Evolutionary conservation across 140 eudicot species (phyloP).

Genomic region (Cichorium intybus): DNA sequence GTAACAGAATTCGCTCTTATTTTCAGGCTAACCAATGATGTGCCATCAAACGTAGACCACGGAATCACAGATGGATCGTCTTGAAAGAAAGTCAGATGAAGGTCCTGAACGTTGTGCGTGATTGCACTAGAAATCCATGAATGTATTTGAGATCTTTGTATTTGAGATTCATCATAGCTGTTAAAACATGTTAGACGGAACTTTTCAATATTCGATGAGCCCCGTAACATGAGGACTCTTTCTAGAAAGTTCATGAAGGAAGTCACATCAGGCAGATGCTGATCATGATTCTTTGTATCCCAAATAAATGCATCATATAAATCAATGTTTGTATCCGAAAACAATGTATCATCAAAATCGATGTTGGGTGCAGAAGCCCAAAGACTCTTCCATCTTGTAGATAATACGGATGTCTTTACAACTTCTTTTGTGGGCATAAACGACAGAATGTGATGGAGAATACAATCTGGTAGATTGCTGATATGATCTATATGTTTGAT

Average conservation of each 20-base stretch:
- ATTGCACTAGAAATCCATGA: slow-evolving; percentile 43
- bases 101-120: slow-evolving; percentile 41
- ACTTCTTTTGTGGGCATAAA: background rate
- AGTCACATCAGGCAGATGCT: slow-evolving; percentile 15
- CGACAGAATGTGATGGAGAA: slow-evolving; percentile 25
- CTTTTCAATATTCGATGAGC: slow-evolving; percentile 26
- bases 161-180: slow-evolving; percentile 18
- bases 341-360: background rate
- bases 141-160: slow-evolving; percentile 9
- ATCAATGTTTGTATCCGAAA: too few relatives aligned
- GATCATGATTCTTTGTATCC: slow-evolving; percentile 18
- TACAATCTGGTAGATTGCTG: slow-evolving; percentile 43
- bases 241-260: slow-evolving; percentile 39
- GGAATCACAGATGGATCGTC: slow-evolving; percentile 39
- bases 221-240: slow-evolving; percentile 36
- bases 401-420: background rate
- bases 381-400: slow-evolving; percentile 42
- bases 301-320: slow-evolving; percentile 39
- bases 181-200: slow-evolving; percentile 43
- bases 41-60: slow-evolving; percentile 27
- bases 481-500: slow-evolving; percentile 20
- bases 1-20: slow-evolving; percentile 29
- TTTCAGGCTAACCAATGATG: slow-evolving; percentile 31
- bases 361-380: slow-evolving; percentile 39
- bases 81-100: slow-evolving; percentile 43